Percentiles rank a stretch among this genome's conserved stretches.
phyloP scores from a whole-genome alignment of 306 rosid species.

The Delonix regia region DNA sequence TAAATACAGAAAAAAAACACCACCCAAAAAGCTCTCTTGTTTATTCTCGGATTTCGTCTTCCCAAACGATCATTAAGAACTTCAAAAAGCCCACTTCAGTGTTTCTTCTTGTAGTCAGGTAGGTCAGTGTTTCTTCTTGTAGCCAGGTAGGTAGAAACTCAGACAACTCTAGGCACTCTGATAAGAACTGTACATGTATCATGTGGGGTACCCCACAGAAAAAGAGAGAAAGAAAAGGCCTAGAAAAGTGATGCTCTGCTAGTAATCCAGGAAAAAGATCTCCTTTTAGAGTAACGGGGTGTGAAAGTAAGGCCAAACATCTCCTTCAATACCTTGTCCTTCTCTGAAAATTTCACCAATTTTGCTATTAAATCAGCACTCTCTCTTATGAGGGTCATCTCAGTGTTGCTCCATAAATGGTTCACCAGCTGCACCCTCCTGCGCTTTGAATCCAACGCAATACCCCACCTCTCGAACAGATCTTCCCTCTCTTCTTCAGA shows the following conservation, averaged over 20 bases:
- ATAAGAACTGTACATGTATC: slow-evolving; percentile 42
- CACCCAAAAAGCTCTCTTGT: neutral
- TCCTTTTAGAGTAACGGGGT: slow-evolving; percentile 57
- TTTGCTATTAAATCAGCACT: slow-evolving; percentile 84
- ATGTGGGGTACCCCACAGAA: neutral
- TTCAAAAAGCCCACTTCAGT: slow-evolving; percentile 1
- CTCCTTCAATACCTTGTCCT: slow-evolving; percentile 83
- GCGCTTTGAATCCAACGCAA: slow-evolving; percentile 78
- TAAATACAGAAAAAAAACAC: neutral
- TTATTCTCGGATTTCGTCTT: neutral
- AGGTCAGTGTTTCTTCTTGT: neutral
- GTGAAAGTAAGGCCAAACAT: slow-evolving; percentile 94
- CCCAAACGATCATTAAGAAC: neutral
- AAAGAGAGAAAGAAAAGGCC: neutral
- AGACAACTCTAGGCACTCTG: slow-evolving; percentile 26
- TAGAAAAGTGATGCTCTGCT: slow-evolving; percentile 54
- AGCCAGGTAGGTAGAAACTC: slow-evolving; percentile 28
- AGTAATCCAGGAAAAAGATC: slow-evolving; percentile 71
- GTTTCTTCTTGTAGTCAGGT: neutral
- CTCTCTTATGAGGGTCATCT: slow-evolving; percentile 61
- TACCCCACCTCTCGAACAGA: slow-evolving; percentile 73
- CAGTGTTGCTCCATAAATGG: slow-evolving; percentile 68
- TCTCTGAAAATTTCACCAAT: slow-evolving; percentile 75
- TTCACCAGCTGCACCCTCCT: slow-evolving; percentile 79
- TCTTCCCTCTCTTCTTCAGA: slow-evolving; percentile 67